These are phyloP conservation scores for Plenodomus lindquistii DNA, from an alignment of 2,329 filamentous ascomycete genomes.

Conservation along the genomic window DNA sequence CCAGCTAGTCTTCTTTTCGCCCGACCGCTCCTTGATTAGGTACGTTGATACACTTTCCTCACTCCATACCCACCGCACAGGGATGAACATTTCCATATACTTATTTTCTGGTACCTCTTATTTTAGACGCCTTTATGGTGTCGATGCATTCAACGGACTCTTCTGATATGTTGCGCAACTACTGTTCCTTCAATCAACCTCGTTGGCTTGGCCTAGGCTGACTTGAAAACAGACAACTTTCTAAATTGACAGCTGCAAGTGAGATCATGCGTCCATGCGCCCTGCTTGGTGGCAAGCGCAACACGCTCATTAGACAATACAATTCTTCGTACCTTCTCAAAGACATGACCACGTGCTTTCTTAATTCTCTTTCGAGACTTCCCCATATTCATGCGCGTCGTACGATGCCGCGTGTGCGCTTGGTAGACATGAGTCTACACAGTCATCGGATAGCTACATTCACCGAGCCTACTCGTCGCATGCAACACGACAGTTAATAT, in stretches of 20 bases:
- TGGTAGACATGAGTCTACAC: background rate
- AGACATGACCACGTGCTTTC: constrained; percentile 1
- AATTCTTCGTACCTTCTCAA: background rate
- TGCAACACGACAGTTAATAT: background rate
- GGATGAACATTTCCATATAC: constrained; percentile 21
- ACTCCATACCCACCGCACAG: constrained; percentile 6
- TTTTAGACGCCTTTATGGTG: constrained; percentile 44
- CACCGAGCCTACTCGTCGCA: background rate
- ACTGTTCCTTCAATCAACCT: constrained; percentile 2
- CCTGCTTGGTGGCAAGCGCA: background rate
- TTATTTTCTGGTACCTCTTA: constrained; percentile 85
- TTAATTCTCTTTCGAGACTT: background rate
- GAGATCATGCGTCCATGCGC: no score
- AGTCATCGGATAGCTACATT: no score
- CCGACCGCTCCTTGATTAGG: constrained; percentile 26
- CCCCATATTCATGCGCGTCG: background rate
- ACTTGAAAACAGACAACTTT: background rate
- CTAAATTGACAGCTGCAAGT: background rate
- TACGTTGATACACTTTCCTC: constrained; percentile 11
- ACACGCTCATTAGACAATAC: background rate
- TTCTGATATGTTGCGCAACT: constrained; percentile 32
- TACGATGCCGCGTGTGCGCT: background rate
- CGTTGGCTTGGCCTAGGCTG: constrained; percentile 9
- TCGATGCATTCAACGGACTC: constrained; percentile 43
- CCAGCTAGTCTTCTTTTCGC: background rate